Base-by-base conservation (phyloP, 2,329 filamentous ascomycete species). In the Neurospora crassa region DNA sequence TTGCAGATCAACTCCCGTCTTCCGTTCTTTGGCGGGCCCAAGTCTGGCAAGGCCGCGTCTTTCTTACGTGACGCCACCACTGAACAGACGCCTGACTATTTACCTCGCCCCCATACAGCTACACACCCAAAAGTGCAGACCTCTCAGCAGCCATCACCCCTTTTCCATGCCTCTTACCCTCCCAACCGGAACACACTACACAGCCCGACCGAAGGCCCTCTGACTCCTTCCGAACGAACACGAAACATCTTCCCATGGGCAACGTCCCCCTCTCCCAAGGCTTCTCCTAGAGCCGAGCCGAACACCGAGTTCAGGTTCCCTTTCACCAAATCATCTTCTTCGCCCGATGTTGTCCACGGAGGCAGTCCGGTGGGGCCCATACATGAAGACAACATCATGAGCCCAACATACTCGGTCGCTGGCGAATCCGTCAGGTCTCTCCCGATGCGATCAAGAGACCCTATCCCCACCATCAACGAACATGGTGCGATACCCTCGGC, bases 1-100 rank as follows among this genome's bases (percentile, higher is more conserved):
- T 82, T 97, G 72, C 94, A 97, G 79, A 91, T 95, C 75, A 79
- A 88, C 74, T 84, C 89, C 67, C 84, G 84, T 73, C 73, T 78
- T 77, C 74, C 81, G 77, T 68, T 80, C 78, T 77, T 82, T 80
- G 86, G 79, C 76, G 83, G 80, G 68, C 83, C 80, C 72, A 79
- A 81, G 40, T 83, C 82, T 40, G 81, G 82, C 76, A 74, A 77
- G 74, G 75, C 79, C n/a, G 74, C 47, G 8, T 59, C 68, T 37
- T 24, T 68, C 40, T 18, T 14, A 37, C 24, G 34, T 10, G n/a
- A 70, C 68, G 74, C 59, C 73, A 74, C 72, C 34, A 68, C 40
- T 8, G 34, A 43, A 41, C 68, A 72, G 40, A 72, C 68, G 16
- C 40, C 47, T 72, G 68, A 72, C 63, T 40, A 40, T 42, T 20